Base-by-base conservation (phyloP, 805 yeast genomes). In the Yamadazyma phyllophila region DNA sequence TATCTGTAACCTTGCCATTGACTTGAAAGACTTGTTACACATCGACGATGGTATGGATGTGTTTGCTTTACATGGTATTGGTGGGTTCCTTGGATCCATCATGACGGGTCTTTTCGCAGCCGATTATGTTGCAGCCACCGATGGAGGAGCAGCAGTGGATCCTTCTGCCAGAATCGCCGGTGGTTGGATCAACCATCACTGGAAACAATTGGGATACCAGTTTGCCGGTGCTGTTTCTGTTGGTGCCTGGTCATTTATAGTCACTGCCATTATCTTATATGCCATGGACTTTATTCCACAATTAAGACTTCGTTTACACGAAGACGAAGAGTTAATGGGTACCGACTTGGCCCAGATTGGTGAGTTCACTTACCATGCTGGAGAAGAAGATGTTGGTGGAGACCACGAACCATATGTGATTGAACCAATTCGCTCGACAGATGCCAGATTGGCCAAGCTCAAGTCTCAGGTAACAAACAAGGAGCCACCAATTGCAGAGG, bases 1-100 rank as follows among this genome's bases (percentile, higher is more conserved):
- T 44, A 82, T 82, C 32, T 89, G 96, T 72, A 90, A 91, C 76
- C 78, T 81, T 60, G 92, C 95, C 39, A 89, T 88, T 51, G 95
- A 88, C 66, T 64, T 89, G 56, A 90, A 91, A 73, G 69, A 74
- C 54, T 44, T 80, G 48, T 62, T 92, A 51, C 78, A 77, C 46
- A 85, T 92, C 53, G 98, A 92, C 66, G 98, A 92, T 65, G 96
- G 97, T 71, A 77, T 91, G 76, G 97, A 91, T 66, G 96, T 90
- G 40, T 92, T 87, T 70, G 88, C 97, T 29, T 72, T 91, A 44
- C 97, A 92, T 67, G 97, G 96, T 58, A 83, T 91, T 51, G 98
- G 97, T 66, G 97, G 97, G 44, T 78, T 85, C 58, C 71, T 78
- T 52, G 98, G 98, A 43, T 81, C 88, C 24, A 71, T 85, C 16